Evolutionary conservation across 352 stramenopile genomes (phyloP).

Genomic region (Globisporangium abappressorium): DNA sequence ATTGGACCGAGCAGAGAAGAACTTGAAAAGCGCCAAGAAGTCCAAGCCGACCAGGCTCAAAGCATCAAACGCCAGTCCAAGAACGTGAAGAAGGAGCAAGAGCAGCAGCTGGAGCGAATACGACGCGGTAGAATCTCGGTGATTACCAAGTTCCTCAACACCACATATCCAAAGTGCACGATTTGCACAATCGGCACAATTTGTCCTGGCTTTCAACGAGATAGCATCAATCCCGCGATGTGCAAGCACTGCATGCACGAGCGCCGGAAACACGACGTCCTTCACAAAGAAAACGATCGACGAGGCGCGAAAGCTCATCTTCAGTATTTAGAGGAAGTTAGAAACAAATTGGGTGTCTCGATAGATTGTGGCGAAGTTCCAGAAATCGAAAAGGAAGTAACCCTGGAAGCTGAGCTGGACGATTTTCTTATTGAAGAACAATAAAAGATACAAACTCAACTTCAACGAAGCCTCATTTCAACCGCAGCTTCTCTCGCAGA

Average conservation of each 20-base stretch:
- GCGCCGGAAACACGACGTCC: constrained; percentile 57
- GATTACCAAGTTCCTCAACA: constrained; percentile 53
- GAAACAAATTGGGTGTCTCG: constrained; percentile 48
- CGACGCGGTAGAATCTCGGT: constrained; percentile 35
- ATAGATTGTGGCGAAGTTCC: constrained; percentile 50
- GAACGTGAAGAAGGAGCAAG: constrained; percentile 39
- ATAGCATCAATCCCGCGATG: constrained; percentile 61
- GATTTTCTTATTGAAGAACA: constrained; percentile 8
- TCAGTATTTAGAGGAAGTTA: constrained; percentile 44
- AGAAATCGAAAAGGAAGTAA: constrained; percentile 57
- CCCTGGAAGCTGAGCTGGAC: constrained; percentile 50
- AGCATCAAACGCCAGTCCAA: constrained; percentile 53
- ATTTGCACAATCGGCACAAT: constrained; percentile 61
- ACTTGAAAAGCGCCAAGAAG: constrained; percentile 38
- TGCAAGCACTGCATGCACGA: constrained; percentile 81
- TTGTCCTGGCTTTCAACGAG: constrained; percentile 74
- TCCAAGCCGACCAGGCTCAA: constrained; percentile 35
- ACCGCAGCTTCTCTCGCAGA: constrained; percentile 2
- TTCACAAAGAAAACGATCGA: constrained; percentile 32
- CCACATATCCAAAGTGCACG: constrained; percentile 55
- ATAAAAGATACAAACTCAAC: background rate
- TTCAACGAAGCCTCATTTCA: background rate
- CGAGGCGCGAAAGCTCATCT: constrained; percentile 30
- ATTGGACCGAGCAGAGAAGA: constrained; percentile 82
- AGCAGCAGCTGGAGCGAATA: constrained; percentile 42